Evolutionary conservation across 352 stramenopile species (phyloP), one percentile per base, ranked within the genome.

Genomic region (Phytophthora tentaculata): DNA sequence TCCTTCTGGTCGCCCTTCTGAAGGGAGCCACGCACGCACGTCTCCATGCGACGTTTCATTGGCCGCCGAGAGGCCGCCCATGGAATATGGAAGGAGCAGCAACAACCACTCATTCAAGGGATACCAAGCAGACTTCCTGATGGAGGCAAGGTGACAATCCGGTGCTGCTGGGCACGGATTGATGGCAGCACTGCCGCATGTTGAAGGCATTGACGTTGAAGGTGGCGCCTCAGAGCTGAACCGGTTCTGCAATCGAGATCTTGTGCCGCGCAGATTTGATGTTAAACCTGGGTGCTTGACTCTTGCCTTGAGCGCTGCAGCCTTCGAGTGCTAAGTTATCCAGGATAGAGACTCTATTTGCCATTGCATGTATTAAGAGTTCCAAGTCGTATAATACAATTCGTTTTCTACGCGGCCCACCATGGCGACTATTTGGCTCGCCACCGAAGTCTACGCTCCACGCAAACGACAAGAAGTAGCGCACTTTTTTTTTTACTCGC

Each of bases 201-300:
- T 47, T 32, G 43, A 54, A 58, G 48, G 13, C 56, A 39, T 68
- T 63, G 51, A 67, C 51, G 51, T 62, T 67, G 47, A 61, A 67
- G 17, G 1, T n/a, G 13, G 43, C 22, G 17, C 22, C 16, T 16
- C 14, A 48, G 52, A 14, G 41, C 24, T 61, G 56, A 54, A 54
- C 56, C 43, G 53, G 55, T 53, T 69, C 61, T 63, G 61, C 53
- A 69, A n/a, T 20, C 12, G 45, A 56, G 45, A 57, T 44, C 57
- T 57, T 57, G 53, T 69, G 61, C 55, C 32, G 19, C n/a, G 20
- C 22, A 23, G 61, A 69, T 69, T 69, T 69, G 61, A 54, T 35
- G 47, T 26, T n/a, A n/a, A n/a, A n/a, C n/a, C n/a, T n/a, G n/a
- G n/a, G n/a, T n/a, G n/a, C n/a, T n/a, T n/a, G n/a, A n/a, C n/a